These are phyloP conservation scores for Dittrichia graveolens DNA, from an alignment of 129 eudicot genomes.

Conservation along the genomic window DNA sequence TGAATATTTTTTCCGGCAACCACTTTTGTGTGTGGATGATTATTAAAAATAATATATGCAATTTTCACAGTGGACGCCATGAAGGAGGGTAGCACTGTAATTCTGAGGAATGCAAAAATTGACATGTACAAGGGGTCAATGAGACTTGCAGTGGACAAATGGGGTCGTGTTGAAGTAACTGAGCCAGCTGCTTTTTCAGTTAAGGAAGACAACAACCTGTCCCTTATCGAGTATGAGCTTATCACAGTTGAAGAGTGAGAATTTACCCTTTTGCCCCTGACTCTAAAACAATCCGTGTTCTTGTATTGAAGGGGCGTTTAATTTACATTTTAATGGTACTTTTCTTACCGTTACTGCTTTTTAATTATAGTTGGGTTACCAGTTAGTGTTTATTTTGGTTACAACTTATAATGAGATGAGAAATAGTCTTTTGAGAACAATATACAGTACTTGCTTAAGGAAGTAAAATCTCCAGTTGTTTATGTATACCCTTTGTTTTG, in stretches of 20 bases:
- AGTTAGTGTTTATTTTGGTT: slow-evolving; percentile 12
- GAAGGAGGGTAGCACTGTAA: slow-evolving; percentile 60
- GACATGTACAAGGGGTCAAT: slow-evolving; percentile 71
- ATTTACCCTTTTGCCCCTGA: slow-evolving; percentile 28
- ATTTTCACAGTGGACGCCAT: slow-evolving; percentile 54
- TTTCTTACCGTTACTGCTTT: slow-evolving; percentile 19
- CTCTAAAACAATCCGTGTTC: slow-evolving; percentile 12
- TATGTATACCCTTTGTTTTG: slow-evolving; percentile 29
- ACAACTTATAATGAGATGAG: slow-evolving; percentile 21
- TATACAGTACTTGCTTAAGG: slow-evolving; percentile 26
- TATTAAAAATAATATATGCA: neutral
- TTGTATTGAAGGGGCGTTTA: slow-evolving; percentile 26
- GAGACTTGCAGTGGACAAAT: slow-evolving; percentile 80
- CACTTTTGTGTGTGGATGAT: neutral
- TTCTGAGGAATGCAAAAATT: slow-evolving; percentile 58
- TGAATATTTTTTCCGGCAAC: neutral
- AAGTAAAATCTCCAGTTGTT: slow-evolving; percentile 32
- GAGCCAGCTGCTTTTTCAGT: slow-evolving; percentile 52
- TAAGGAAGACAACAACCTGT: slow-evolving; percentile 67
- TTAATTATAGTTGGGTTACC: slow-evolving; percentile 3
- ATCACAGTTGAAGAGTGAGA: slow-evolving; percentile 50
- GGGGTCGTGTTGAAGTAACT: slow-evolving; percentile 63
- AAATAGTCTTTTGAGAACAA: slow-evolving; percentile 30
- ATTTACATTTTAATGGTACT: slow-evolving; percentile 24
- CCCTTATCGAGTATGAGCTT: slow-evolving; percentile 67